These are phyloP conservation scores for Neofusicoccum umdonicola DNA, from an alignment of 2,329 filamentous ascomycete genomes.

Conservation along the genomic window DNA sequence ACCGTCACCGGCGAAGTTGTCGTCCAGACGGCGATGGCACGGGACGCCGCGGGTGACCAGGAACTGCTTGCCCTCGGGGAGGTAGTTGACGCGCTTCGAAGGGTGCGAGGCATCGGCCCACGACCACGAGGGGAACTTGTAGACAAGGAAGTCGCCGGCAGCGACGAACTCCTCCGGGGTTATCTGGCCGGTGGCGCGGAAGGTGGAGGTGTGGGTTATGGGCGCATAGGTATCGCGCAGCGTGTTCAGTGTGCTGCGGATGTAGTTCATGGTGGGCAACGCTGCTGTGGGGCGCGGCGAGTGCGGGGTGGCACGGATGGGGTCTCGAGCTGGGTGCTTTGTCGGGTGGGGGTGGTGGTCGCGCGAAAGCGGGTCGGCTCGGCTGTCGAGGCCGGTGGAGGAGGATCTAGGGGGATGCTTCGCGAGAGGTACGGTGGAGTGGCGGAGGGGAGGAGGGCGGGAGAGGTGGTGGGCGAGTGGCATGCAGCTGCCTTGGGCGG, in stretches of 20 bases:
- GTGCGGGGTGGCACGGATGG: conserved; percentile 6
- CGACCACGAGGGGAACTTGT: conserved; percentile 98
- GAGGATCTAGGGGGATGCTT: not conserved
- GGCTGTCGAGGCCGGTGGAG: not conserved
- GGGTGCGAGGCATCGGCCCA: conserved; percentile 89
- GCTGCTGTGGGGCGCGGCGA: conserved; percentile 8
- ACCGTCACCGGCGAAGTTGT: conserved; percentile 87
- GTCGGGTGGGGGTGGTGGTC: not conserved
- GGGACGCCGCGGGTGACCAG: conserved; percentile 92
- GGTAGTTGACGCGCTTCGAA: conserved; percentile 72
- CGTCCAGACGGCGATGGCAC: conserved; percentile 85
- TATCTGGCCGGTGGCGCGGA: conserved; percentile 90
- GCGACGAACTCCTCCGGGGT: conserved; percentile 95
- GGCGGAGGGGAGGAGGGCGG: conserved; percentile 14
- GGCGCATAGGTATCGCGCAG: conserved; percentile 90
- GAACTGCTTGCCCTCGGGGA: conserved; percentile 90
- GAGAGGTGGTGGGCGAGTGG: conserved; percentile 11
- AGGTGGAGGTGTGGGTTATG: conserved; percentile 85
- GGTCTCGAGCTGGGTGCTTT: not conserved
- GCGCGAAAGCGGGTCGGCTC: not conserved
- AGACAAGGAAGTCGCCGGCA: conserved; percentile 95
- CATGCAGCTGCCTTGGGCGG: conserved; percentile 9
- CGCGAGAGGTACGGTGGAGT: not conserved
- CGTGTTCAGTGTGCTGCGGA: conserved; percentile 84
- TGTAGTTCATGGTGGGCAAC: conserved; percentile 68